Conservation (phyloP, 139 green algal species). For the Pleodorina starrii region DNA sequence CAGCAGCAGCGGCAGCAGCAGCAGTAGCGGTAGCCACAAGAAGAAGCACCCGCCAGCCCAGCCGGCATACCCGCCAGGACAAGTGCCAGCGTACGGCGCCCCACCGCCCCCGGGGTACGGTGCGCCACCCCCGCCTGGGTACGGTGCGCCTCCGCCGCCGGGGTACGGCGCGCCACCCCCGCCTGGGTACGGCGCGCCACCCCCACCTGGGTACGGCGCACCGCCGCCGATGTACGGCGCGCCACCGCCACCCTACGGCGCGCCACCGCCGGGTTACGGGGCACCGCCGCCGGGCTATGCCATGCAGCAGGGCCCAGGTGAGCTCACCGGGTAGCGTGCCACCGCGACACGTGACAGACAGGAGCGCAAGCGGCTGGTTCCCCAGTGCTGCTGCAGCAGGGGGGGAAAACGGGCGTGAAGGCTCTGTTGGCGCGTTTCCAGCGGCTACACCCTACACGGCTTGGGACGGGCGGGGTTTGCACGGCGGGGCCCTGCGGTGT, state of each 20-base stretch:
- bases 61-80: not conserved
- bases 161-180: constrained; percentile 15
- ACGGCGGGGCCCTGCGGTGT: too few relatives aligned
- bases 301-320: not conserved
- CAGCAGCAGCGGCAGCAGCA: not conserved
- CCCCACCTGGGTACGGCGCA: constrained; percentile 16
- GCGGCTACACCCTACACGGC: too few relatives aligned
- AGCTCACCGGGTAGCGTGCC: too few relatives aligned
- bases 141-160: not conserved
- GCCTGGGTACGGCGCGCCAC: too few relatives aligned
- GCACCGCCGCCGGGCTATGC: not conserved
- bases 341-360: too few relatives aligned
- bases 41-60: not conserved
- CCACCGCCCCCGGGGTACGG: not conserved
- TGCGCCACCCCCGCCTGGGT: not conserved
- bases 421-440: too few relatives aligned
- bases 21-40: not conserved
- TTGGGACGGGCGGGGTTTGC: too few relatives aligned
- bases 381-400: too few relatives aligned
- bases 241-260: constrained; percentile 12
- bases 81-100: not conserved
- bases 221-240: constrained; percentile 16
- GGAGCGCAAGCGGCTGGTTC: too few relatives aligned
- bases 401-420: too few relatives aligned
- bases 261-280: not conserved